A percentile compares a stretch with the other conserved stretches of the same genome.
phyloP scores from a whole-genome alignment of 164 flowering plant genomes.

The Santalum album region DNA sequence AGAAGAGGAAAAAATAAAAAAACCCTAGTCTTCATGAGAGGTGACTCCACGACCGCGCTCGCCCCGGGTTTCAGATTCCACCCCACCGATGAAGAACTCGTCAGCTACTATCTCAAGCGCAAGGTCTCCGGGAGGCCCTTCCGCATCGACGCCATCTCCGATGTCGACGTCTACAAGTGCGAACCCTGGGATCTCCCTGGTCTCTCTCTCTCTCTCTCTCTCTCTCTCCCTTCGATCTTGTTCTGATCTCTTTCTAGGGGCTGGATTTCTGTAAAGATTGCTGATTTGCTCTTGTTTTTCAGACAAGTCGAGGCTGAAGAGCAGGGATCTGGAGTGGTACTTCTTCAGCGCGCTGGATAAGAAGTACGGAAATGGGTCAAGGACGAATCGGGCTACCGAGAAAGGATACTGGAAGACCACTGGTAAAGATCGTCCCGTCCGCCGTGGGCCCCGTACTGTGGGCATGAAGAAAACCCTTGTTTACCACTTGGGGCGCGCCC shows the following conservation, averaged over 20 bases:
- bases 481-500: constrained; percentile 1
- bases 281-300: neutral
- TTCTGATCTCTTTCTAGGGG: neutral
- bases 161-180: constrained; percentile 6
- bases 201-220: neutral
- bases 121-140: constrained; percentile 1
- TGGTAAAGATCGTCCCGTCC: neutral
- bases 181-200: constrained; percentile 5
- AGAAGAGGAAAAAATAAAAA: neutral
- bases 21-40: neutral
- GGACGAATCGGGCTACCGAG: constrained; percentile 1
- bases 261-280: no score
- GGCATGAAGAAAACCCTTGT: constrained; percentile 5
- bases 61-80: constrained; percentile 4
- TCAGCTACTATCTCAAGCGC: constrained; percentile 1
- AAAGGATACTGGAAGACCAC: constrained; percentile 2
- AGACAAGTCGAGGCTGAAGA: constrained; percentile 2
- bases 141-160: constrained; percentile 4
- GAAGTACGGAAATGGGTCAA: constrained; percentile 1
- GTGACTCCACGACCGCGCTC: neutral
- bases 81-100: constrained; percentile 4
- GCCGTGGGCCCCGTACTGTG: neutral
- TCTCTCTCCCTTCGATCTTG: neutral
- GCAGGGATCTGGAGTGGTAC: constrained; percentile 3
- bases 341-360: constrained; percentile 3